Evolutionary conservation across 108 stramenopile genomes (phyloP).

Genomic region (Skeletonema marinoi): DNA sequence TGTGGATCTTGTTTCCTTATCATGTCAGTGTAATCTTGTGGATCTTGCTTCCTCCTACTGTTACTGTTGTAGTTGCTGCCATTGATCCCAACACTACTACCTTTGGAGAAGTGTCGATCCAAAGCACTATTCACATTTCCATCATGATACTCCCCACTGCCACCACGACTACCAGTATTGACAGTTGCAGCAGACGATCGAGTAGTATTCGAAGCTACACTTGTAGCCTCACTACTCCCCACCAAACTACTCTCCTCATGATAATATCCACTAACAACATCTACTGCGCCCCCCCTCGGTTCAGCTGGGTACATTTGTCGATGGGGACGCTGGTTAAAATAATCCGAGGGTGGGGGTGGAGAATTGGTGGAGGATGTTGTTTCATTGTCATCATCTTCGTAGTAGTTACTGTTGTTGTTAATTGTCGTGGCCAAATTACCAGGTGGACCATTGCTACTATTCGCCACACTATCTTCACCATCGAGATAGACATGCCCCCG

Average conservation of each 20-base stretch:
- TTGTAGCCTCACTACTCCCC: neutral
- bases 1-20: neutral
- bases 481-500: neutral
- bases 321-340: neutral
- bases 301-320: neutral
- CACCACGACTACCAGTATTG: neutral
- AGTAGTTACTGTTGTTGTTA: neutral
- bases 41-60: neutral
- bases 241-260: neutral
- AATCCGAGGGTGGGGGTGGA: constrained; percentile 1
- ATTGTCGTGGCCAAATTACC: neutral
- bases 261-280: neutral
- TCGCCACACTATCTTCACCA: neutral
- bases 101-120: neutral
- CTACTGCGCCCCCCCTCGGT: neutral
- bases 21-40: neutral
- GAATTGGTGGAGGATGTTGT: neutral
- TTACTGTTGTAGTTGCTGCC: neutral
- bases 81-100: neutral
- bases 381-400: neutral
- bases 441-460: neutral
- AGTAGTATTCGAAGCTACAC: neutral
- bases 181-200: neutral
- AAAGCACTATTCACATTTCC: neutral
- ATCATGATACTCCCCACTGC: neutral